Evolutionary conservation across 2,329 filamentous ascomycete genomes (phyloP).

Genomic region (Rutstroemia sp.): DNA sequence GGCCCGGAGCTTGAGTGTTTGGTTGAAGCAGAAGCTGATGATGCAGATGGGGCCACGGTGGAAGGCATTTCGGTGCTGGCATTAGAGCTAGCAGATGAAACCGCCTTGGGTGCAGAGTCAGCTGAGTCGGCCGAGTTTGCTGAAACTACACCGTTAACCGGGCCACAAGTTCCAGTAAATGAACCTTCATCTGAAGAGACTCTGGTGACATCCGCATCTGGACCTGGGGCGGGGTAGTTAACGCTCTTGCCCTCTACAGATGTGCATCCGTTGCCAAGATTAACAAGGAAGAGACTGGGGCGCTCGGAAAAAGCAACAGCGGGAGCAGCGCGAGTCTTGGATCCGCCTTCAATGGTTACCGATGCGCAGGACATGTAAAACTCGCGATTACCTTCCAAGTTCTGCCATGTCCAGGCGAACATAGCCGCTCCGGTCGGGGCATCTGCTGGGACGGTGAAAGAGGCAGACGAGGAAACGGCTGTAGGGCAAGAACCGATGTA

Average conservation of each 20-base stretch:
- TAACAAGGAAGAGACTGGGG: conserved; percentile 52
- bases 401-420: conserved; percentile 48
- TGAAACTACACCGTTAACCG: conserved; percentile 17
- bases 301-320: conserved; percentile 36
- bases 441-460: conserved; percentile 6
- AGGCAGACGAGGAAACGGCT: not conserved
- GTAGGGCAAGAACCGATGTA: conserved; percentile 22
- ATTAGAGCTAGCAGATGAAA: not conserved
- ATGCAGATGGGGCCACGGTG: not conserved
- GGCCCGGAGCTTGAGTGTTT: not conserved
- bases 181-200: conserved; percentile 8
- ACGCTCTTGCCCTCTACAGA: conserved; percentile 42
- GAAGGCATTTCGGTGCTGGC: not conserved
- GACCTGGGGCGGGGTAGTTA: conserved; percentile 47
- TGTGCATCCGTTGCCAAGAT: conserved; percentile 43
- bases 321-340: conserved; percentile 5
- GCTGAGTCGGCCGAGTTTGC: conserved; percentile 1
- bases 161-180: conserved; percentile 21
- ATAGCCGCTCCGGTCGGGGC: conserved; percentile 17
- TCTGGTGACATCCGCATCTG: conserved; percentile 29
- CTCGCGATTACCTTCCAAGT: conserved; percentile 52
- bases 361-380: conserved; percentile 63
- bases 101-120: not conserved
- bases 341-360: conserved; percentile 38
- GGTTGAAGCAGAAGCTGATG: not conserved